Base-by-base conservation (phyloP, 768 basidiomycete species). In the Collybiopsis luxurians region DNA sequence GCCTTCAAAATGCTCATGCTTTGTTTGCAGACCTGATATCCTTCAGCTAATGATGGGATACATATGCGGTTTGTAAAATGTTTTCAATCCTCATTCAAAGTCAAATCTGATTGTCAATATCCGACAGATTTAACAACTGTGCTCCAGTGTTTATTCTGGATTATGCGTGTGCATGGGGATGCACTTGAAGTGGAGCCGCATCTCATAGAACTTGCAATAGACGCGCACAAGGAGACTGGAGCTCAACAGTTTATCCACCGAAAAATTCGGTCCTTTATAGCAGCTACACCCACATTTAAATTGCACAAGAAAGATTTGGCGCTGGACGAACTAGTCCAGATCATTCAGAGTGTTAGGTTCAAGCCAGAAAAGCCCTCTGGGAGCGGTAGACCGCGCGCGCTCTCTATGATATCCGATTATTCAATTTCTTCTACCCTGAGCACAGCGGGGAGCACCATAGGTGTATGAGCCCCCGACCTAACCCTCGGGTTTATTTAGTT, bases 41-140 rank as follows among this genome's bases (percentile, higher is more conserved):
- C 24, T 21, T 44, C 39, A 19, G 31, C 31, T 34, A 13, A 6
- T 34, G 13, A 34, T 34, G 31, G 31, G 31, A 34, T 34, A 34
- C 31, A 54, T 54, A 24, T 24, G 39, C 23, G 53, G 53, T 54
- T 43, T 4, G 53, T 28, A 24, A n/a, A n/a, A n/a, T n/a, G n/a
- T n/a, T n/a, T n/a, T n/a, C n/a, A n/a, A n/a, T n/a, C n/a, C n/a
- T n/a, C n/a, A n/a, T n/a, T n/a, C n/a, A n/a, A n/a, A n/a, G n/a
- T n/a, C n/a, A n/a, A n/a, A n/a, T n/a, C n/a, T n/a, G n/a, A n/a
- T n/a, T n/a, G n/a, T 39, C 4, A 44, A 12, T 2, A 7, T 15
- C 24, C 7, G 3, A 17, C 42, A 54, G 53, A 54, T 28, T 36
- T 54, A 13, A 54, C 39, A 6, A 54, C 24, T 26, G 53, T 54